Conservation (phyloP, 331 rosid species). For the Quercus lobata region DNA sequence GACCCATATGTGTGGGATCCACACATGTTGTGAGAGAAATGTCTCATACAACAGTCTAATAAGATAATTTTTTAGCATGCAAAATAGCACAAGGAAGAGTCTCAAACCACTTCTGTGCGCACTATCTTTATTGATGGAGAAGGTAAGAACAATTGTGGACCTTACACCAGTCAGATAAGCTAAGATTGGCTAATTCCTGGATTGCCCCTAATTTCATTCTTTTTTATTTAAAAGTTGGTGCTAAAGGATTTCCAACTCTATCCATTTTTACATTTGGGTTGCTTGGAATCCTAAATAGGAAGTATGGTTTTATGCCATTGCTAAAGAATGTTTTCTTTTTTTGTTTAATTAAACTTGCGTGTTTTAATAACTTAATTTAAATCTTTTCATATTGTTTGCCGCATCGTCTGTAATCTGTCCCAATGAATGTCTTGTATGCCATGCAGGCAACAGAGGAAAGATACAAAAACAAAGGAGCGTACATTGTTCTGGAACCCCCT, state of each 20-base stretch:
- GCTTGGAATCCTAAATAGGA: not conserved
- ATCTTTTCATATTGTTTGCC: not conserved
- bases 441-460: slow-evolving; percentile 67
- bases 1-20: too few relatives aligned
- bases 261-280: not conserved
- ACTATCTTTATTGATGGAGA: not conserved
- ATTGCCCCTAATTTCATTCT: not conserved
- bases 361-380: not conserved
- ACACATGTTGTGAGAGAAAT: too few relatives aligned
- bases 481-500: slow-evolving; percentile 71
- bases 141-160: not conserved
- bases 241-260: not conserved
- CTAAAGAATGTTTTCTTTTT: not conserved
- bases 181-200: not conserved
- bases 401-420: not conserved
- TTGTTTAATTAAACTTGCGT: not conserved
- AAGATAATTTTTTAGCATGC: not conserved
- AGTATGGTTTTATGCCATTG: not conserved
- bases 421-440: not conserved
- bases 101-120: not conserved
- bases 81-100: not conserved
- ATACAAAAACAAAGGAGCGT: slow-evolving; percentile 78
- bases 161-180: not conserved
- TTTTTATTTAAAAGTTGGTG: not conserved
- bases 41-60: too few relatives aligned